Base-by-base conservation (phyloP, 345 rosid genomes). In the Chamaenerion angustifolium region DNA sequence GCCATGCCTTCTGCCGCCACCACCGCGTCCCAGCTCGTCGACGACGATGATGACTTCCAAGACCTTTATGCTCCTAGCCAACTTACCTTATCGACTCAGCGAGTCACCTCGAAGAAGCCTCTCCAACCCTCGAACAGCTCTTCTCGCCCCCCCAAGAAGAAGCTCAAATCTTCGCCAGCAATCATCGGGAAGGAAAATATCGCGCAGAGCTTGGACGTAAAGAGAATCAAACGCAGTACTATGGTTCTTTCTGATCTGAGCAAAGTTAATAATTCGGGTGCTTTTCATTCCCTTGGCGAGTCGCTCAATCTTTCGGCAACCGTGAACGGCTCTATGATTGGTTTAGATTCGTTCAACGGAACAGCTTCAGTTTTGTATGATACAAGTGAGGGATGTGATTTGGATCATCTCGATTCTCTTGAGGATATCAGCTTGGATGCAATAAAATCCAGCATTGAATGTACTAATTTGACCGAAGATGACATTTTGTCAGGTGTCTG, bases 391-490 rank as follows among this genome's bases (percentile, higher is more conserved):
- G 57, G 40, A 4, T 25, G 9, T 54, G 31, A 25, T 18, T 19
- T 43, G n/a, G 54, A 15, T 5, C 58, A 46, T 6, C 11, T 42
- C 9, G 43, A 60, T 25, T 51, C 53, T 15, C 63, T 68, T 11
- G 62, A 64, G 12, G 23, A 14, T 17, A 76, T 71, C 69, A 71
- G 93, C 73, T 68, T 85, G 69, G 90, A 89, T 43, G 68, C 60
- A 44, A 79, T 89, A 46, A 77, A 80, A 0, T 79, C 84, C 18
- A 82, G 74, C 75, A 66, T 82, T 21, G 85, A 74, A 51, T 78
- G 75, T 42, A 55, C 63, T 12, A n/a, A 16, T 12, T 27, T 16
- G 45, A 59, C 3, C 2, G 52, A 16, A 11, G 62, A 37, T 14
- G 59, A 49, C 51, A 43, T 50, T 25, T 13, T 15, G 51, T 47